These are phyloP conservation scores for Lyophyllum shimeji DNA, from an alignment of 768 basidiomycete species.

Conservation along the genomic window DNA sequence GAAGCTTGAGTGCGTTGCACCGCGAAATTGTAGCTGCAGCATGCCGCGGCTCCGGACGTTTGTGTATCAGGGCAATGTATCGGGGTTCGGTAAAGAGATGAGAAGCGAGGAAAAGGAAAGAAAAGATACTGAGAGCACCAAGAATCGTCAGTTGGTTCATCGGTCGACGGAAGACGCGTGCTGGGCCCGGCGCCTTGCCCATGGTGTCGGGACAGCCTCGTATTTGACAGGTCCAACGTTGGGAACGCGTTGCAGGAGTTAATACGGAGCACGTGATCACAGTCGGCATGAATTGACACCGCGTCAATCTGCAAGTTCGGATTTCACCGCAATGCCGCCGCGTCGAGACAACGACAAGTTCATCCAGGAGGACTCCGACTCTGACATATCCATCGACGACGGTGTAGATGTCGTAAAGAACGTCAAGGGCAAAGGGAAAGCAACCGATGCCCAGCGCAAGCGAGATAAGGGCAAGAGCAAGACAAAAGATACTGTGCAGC, in stretches of 20 bases:
- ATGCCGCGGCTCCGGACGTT: slow-evolving; percentile 18
- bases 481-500: slow-evolving; percentile 48
- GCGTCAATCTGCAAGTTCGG: no score
- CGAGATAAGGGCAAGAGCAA: slow-evolving; percentile 46
- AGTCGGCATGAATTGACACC: background rate
- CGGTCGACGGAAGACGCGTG: background rate
- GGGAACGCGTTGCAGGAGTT: background rate
- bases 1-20: slow-evolving; percentile 41
- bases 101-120: slow-evolving; percentile 2
- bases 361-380: slow-evolving; percentile 68
- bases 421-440: slow-evolving; percentile 51
- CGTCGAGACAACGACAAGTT: slow-evolving; percentile 36
- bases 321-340: slow-evolving; percentile 27
- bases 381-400: slow-evolving; percentile 64
- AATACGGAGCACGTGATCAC: slow-evolving; percentile 3
- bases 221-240: background rate
- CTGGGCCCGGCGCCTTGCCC: background rate
- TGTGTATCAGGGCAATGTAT: background rate
- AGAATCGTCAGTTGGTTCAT: background rate
- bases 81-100: background rate
- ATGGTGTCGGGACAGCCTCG: background rate
- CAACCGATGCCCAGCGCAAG: slow-evolving; percentile 15
- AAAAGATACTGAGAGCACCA: slow-evolving; percentile 4
- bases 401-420: slow-evolving; percentile 38
- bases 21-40: slow-evolving; percentile 33